Conservation (phyloP, 306 rosid genomes). For the Cucumis melo region DNA sequence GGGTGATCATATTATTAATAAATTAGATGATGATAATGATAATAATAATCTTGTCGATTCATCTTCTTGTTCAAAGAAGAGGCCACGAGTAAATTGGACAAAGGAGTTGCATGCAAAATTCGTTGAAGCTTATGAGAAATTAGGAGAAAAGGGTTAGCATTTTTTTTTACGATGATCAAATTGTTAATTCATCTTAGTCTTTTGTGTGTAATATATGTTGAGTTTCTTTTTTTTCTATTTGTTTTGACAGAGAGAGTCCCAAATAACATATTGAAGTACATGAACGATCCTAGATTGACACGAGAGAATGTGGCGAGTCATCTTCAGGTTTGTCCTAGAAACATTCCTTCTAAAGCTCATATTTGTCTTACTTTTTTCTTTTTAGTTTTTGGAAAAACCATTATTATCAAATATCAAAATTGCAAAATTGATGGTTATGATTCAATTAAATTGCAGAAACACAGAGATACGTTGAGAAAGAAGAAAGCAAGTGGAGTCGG, state of each 20-base stretch:
- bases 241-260: conserved; percentile 14
- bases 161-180: background rate
- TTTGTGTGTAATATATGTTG: no score
- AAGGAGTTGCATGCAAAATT: background rate
- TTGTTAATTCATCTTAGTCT: background rate
- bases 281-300: conserved; percentile 11
- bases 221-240: background rate
- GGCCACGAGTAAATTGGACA: conserved; percentile 2
- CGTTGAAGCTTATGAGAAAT: background rate
- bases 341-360: no score
- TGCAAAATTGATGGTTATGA: no score
- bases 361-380: background rate
- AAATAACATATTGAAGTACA: conserved; percentile 5
- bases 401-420: no score
- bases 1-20: background rate
- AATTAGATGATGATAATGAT: background rate
- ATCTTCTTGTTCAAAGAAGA: background rate
- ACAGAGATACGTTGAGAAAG: conserved; percentile 1
- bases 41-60: no score
- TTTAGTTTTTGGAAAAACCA: no score
- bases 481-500: background rate
- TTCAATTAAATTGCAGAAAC: background rate
- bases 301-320: conserved; percentile 14
- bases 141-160: conserved; percentile 3
- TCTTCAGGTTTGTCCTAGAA: conserved; percentile 11